phyloP scores from a whole-genome alignment of 441 rosid species.

The Biscutella laevigata region DNA sequence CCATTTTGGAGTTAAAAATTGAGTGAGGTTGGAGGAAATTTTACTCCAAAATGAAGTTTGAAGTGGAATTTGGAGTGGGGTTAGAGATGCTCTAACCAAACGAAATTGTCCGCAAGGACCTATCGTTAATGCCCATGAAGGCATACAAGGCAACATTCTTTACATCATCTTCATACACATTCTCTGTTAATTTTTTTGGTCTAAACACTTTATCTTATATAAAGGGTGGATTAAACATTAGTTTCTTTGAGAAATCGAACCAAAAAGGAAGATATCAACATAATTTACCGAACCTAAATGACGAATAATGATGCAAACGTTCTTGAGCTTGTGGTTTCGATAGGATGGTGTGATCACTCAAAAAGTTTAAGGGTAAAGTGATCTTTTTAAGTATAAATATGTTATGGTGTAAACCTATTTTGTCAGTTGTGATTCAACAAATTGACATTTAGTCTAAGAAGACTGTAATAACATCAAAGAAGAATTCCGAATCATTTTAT shows the following conservation, averaged over 20 bases:
- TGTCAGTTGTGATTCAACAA: no score
- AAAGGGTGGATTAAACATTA: not conserved
- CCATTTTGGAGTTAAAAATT: no score
- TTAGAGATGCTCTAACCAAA: not conserved
- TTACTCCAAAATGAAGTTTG: no score
- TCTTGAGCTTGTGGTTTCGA: slow-evolving; percentile 67
- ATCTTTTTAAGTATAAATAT: no score
- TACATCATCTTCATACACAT: slow-evolving; percentile 92
- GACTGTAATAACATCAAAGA: no score
- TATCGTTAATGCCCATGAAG: slow-evolving; percentile 93
- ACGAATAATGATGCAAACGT: slow-evolving; percentile 62
- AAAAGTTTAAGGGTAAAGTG: no score
- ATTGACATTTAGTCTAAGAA: no score
- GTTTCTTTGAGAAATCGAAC: not conserved
- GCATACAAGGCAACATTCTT: slow-evolving; percentile 96
- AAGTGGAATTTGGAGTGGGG: no score
- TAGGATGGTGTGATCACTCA: slow-evolving; percentile 67
- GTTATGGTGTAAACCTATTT: no score
- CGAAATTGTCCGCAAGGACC: not conserved
- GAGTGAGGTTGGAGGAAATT: no score
- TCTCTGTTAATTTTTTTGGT: slow-evolving; percentile 58
- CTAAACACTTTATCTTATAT: slow-evolving; percentile 85
- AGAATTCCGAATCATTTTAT: no score
- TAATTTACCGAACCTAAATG: slow-evolving; percentile 72
- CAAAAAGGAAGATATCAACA: not conserved